phyloP scores from a whole-genome alignment of 768 basidiomycete genomes.

The Serendipita indica region DNA sequence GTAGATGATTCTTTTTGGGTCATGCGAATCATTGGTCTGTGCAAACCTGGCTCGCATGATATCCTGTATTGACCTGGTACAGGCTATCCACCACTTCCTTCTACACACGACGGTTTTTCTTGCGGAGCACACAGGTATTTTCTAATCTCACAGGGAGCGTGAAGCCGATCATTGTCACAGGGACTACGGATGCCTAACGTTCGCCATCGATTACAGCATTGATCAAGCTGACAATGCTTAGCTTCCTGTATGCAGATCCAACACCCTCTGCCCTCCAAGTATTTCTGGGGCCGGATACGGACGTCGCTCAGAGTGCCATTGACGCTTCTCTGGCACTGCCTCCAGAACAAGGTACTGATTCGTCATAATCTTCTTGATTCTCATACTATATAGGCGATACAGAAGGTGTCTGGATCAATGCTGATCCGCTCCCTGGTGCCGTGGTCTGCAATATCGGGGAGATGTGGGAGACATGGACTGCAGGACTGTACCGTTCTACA shows the following conservation, averaged over 20 bases:
- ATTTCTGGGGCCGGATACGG: conserved; percentile 32
- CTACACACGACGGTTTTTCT: conserved; percentile 65
- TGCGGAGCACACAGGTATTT: conserved; percentile 83
- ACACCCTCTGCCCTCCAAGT: conserved; percentile 74
- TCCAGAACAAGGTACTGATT: background rate
- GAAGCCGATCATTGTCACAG: conserved; percentile 23
- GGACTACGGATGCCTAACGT: conserved; percentile 89
- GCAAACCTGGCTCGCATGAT: background rate
- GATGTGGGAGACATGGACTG: conserved; percentile 88
- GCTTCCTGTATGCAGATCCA: conserved; percentile 75
- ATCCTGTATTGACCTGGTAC: background rate
- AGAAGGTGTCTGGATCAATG: conserved; percentile 64
- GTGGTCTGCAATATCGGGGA: conserved; percentile 87
- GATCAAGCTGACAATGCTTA: conserved; percentile 20
- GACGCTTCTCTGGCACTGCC: background rate
- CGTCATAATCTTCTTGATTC: background rate
- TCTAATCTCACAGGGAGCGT: background rate
- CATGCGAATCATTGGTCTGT: conserved; percentile 66
- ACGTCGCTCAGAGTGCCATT: background rate
- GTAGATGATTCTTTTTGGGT: conserved; percentile 85
- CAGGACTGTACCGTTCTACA: conserved; percentile 75
- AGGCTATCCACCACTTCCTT: conserved; percentile 81
- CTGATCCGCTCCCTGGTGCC: conserved; percentile 69
- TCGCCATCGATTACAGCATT: conserved; percentile 19
- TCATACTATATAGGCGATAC: conserved; percentile 40